phyloP scores from a whole-genome alignment of 2,329 filamentous ascomycete species.

The Ambrosiella cleistominuta region DNA sequence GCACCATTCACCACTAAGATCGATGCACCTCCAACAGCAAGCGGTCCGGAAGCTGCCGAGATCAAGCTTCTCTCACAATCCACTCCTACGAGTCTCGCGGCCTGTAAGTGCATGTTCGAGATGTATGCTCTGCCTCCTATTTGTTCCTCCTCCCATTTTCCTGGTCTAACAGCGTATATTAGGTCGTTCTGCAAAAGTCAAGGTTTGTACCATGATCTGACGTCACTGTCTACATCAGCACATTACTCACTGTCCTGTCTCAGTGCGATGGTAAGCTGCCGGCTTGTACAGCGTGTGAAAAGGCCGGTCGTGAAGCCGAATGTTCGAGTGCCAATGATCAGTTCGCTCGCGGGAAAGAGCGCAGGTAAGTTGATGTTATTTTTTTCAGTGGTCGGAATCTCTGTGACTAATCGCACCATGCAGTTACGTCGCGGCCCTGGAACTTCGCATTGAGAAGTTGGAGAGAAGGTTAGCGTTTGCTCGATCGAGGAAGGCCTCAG shows the following conservation, averaged over 20 bases:
- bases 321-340: conserved; percentile 93
- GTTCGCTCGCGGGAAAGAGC: conserved; percentile 85
- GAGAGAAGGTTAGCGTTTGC: conserved; percentile 60
- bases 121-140: conserved; percentile 29
- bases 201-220: conserved; percentile 30
- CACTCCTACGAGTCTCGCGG: conserved; percentile 54
- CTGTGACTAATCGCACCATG: background rate
- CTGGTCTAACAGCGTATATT: background rate
- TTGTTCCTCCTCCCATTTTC: background rate
- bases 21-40: conserved; percentile 6
- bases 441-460: conserved; percentile 74
- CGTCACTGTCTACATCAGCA: background rate
- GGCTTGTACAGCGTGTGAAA: conserved; percentile 87
- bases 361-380: conserved; percentile 39
- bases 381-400: background rate
- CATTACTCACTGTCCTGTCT: background rate
- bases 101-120: conserved; percentile 66
- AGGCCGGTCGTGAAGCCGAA: conserved; percentile 66
- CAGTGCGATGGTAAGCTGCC: conserved; percentile 90
- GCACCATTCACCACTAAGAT: background rate
- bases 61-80: conserved; percentile 34
- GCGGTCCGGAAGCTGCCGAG: conserved; percentile 20
- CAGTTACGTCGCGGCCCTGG: conserved; percentile 86
- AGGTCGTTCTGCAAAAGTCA: conserved; percentile 82
- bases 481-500: conserved; percentile 51